Conservation (phyloP, 2,329 filamentous ascomycete genomes). For the Dendrostoma leiphaemia region DNA sequence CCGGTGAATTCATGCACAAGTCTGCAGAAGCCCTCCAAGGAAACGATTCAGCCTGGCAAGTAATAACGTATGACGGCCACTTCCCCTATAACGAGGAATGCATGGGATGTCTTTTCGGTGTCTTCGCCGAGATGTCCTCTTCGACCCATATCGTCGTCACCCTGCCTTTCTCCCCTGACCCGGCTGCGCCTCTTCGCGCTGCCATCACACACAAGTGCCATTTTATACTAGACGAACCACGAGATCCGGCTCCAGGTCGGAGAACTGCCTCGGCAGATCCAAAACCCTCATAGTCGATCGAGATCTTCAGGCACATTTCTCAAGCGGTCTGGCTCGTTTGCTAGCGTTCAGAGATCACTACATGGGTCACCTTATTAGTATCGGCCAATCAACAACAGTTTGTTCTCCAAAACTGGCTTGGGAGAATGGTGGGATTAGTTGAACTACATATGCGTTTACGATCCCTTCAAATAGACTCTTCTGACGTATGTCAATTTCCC, state of each 20-base stretch:
- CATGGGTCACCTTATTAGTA: neutral
- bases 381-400: neutral
- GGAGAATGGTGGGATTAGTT: neutral
- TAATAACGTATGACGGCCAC: no score
- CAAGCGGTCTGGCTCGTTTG: neutral
- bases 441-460: neutral
- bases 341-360: neutral
- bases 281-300: constrained; percentile 2
- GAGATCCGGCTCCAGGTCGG: constrained; percentile 3
- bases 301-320: constrained; percentile 3
- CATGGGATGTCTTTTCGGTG: neutral
- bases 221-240: neutral
- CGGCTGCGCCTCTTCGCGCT: neutral
- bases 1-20: neutral
- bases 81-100: neutral
- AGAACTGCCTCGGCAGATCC: neutral
- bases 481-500: neutral
- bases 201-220: neutral
- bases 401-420: neutral
- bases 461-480: neutral
- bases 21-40: no score
- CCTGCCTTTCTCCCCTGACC: constrained; percentile 1
- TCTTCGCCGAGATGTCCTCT: neutral
- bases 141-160: neutral
- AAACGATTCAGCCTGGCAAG: no score